Base-by-base conservation (phyloP, 768 basidiomycete species). In the Boletus sp. region DNA sequence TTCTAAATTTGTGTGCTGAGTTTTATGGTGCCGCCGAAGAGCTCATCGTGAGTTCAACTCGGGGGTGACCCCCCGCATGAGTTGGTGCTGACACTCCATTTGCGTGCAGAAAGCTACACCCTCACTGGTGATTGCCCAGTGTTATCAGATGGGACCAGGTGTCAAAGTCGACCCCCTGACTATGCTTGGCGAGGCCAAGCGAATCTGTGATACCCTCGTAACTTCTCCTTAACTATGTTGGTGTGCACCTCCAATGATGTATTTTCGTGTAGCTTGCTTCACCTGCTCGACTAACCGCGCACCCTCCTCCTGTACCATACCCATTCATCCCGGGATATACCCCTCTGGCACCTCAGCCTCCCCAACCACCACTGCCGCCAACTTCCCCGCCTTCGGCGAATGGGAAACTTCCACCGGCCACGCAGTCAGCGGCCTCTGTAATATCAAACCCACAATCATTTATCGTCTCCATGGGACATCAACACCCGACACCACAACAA, bases 11-110 rank as follows among this genome's bases (percentile, higher is more conserved):
- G 38, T 92, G 89, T 69, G 84, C 87, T 1, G 90, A 92, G 66
- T 92, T 92, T 67, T 92, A 92, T 71, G 85, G 83, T 27, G 89
- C 89, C 7, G 89, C 89, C 17, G 89, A 90, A 69, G 89, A 92
- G 69, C 80, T 92, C 43, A 79, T 92, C 54, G 89, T 91, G 70
- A 70, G 87, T 81, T 57, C 34, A 29, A 38, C 46, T 43, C 27
- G 53, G 35, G 50, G 42, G 55, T 53, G 54, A 47, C 59, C 49
- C 34, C 9, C 51, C 34, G 35, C 29, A 9, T 32, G 39, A 38
- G 47, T 57, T 27, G 51, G 25, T 46, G 39, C 62, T 66, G 27
- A 59, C 41, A 4, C 23, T 8, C 41, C 11, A 6, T 55, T 42
- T 51, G 54, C 34, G 43, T 51, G n/a, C 63, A 79, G 76, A 79